Percentiles rank a stretch among this genome's conserved stretches.
Conservation (phyloP, 495 filamentous ascomycete genomes). For the Collariella sp. region DNA sequence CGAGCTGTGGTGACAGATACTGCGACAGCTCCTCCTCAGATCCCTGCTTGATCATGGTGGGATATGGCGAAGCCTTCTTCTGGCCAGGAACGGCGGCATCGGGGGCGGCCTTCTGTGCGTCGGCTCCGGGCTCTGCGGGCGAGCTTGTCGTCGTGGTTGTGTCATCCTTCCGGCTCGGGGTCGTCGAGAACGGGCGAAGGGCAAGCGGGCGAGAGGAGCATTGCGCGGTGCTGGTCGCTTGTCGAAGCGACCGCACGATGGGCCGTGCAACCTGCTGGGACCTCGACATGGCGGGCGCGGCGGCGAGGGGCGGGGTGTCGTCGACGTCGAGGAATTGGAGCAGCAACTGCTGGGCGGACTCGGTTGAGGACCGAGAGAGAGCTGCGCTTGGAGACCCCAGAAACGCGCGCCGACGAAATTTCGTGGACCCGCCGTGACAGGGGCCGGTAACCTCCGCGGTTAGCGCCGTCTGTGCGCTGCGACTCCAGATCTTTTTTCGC, state of each 20-base stretch:
- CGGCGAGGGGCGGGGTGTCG: constrained; percentile 8
- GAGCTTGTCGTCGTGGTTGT: constrained; percentile 24
- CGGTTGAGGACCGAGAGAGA: constrained; percentile 1
- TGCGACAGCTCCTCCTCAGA: constrained; percentile 53
- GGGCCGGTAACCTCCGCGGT: constrained; percentile 14
- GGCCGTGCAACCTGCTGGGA: constrained; percentile 62
- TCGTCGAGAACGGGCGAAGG: constrained; percentile 41
- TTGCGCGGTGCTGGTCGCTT: constrained; percentile 27
- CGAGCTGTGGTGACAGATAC: constrained; percentile 53
- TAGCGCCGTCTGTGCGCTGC: constrained; percentile 17
- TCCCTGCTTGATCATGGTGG: constrained; percentile 35
- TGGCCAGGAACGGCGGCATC: constrained; percentile 12
- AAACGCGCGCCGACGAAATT: constrained; percentile 6
- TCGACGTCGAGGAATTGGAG: constrained; percentile 16
- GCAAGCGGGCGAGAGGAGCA: constrained; percentile 25
- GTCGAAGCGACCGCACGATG: constrained; percentile 54
- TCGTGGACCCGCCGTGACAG: constrained; percentile 13
- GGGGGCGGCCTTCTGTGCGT: constrained; percentile 9
- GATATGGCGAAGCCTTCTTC: constrained; percentile 16
- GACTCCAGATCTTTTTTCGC: constrained; percentile 26
- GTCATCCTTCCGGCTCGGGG: constrained; percentile 34
- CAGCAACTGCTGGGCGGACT: not conserved
- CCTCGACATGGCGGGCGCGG: constrained; percentile 49
- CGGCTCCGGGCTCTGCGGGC: not conserved
- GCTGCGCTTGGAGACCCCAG: too few species aligned